Evolutionary conservation across 164 flowering plant genomes (phyloP).

Genomic region (Annona squamosa): DNA sequence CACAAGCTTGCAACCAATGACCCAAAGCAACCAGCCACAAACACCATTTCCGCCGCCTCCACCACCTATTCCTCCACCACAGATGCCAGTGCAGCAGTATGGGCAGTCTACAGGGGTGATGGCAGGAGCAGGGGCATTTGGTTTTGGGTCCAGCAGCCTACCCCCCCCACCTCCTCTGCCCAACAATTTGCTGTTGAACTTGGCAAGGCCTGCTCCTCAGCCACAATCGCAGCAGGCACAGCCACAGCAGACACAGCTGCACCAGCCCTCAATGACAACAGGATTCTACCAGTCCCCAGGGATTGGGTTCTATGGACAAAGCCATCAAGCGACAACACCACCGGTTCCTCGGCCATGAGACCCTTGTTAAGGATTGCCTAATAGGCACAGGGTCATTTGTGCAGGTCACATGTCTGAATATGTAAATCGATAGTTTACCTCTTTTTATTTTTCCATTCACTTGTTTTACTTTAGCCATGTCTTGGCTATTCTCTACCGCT

Average conservation of each 20-base stretch:
- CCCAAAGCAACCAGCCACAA: slow-evolving; percentile 36
- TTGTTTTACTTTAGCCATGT: neutral
- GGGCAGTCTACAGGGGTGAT: slow-evolving; percentile 43
- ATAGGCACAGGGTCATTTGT: neutral
- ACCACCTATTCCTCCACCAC: slow-evolving; percentile 29
- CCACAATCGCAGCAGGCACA: slow-evolving; percentile 20
- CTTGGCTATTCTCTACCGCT: neutral
- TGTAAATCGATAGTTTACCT: slow-evolving; percentile 11
- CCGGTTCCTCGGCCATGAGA: slow-evolving; percentile 55
- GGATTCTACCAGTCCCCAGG: slow-evolving; percentile 19
- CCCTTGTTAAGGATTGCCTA: neutral
- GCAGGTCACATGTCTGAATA: neutral
- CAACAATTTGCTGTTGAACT: slow-evolving; percentile 39
- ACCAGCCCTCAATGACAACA: neutral
- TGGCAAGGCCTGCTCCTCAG: slow-evolving; percentile 38
- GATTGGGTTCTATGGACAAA: slow-evolving; percentile 61
- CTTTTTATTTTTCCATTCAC: neutral
- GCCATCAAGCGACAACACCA: slow-evolving; percentile 43
- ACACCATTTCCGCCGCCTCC: slow-evolving; percentile 31
- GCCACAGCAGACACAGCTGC: neutral
- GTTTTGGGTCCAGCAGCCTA: slow-evolving; percentile 30
- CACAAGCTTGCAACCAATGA: slow-evolving; percentile 21
- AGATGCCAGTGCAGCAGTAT: slow-evolving; percentile 36
- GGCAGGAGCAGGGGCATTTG: slow-evolving; percentile 47
- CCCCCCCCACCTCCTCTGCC: slow-evolving; percentile 58